phyloP scores from a whole-genome alignment of 768 basidiomycete species.

The Lactarius vividus region DNA sequence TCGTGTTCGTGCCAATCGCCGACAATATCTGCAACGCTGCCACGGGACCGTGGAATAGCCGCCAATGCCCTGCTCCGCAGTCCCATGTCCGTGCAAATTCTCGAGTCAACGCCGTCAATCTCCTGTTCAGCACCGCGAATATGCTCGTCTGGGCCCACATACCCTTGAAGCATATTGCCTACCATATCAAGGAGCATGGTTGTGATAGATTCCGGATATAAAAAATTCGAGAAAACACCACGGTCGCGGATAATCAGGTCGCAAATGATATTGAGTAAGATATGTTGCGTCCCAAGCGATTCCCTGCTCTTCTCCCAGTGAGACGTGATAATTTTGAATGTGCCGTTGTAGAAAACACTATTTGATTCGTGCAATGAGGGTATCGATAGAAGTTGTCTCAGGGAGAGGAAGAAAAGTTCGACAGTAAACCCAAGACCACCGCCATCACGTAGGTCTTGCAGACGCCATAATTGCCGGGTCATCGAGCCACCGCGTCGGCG shows the following conservation, averaged over 20 bases:
- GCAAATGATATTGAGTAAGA: not conserved
- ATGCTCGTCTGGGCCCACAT: not conserved
- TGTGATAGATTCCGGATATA: no score
- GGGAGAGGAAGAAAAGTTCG: slow-evolving; percentile 7
- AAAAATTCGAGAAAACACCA: not conserved
- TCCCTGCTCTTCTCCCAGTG: not conserved
- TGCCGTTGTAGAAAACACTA: not conserved
- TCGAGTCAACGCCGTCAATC: not conserved
- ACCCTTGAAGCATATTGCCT: not conserved
- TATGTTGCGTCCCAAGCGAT: slow-evolving; percentile 8
- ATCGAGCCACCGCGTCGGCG: not conserved
- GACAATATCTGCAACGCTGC: no score
- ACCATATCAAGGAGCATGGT: no score
- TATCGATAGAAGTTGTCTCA: not conserved
- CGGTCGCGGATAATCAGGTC: not conserved
- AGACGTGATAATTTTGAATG: not conserved
- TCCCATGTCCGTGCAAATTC: no score
- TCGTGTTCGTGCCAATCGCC: no score
- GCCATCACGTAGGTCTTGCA: not conserved
- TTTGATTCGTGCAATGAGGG: not conserved
- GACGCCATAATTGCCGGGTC: not conserved
- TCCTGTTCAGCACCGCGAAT: not conserved
- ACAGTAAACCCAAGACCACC: slow-evolving; percentile 8
- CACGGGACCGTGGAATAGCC: no score
- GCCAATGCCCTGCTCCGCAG: no score